Evolutionary conservation across 2,329 filamentous ascomycete genomes (phyloP).

Genomic region (Daldinia eschscholtzii): DNA sequence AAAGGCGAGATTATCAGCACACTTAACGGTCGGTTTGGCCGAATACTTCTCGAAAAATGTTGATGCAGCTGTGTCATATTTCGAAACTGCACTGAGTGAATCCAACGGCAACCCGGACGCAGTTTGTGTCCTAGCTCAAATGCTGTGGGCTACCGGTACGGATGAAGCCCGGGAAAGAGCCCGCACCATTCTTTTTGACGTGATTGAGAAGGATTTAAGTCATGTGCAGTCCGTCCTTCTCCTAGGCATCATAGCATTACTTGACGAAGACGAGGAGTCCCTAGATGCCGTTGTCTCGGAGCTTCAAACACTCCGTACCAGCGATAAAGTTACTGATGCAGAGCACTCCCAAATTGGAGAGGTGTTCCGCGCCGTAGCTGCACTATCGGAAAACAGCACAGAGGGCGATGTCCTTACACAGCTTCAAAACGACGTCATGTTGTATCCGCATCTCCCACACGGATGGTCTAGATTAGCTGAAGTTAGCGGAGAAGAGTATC

Average conservation of each 20-base stretch:
- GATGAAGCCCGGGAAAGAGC: conserved; percentile 81
- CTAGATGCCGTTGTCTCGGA: conserved; percentile 85
- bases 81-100: conserved; percentile 83
- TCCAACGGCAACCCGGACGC: conserved; percentile 83
- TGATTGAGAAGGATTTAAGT: conserved; percentile 78
- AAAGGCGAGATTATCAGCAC: conserved; percentile 83
- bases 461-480: conserved; percentile 84
- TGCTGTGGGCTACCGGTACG: conserved; percentile 90
- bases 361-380: conserved; percentile 80
- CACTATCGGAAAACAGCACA: conserved; percentile 63
- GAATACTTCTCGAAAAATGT: conserved; percentile 78
- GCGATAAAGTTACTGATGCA: conserved; percentile 69
- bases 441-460: conserved; percentile 81
- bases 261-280: conserved; percentile 83
- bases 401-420: conserved; percentile 70
- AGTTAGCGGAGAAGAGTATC: conserved; percentile 64
- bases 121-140: conserved; percentile 87
- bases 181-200: conserved; percentile 81
- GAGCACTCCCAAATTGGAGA: conserved; percentile 79
- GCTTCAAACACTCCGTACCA: conserved; percentile 78
- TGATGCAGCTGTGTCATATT: conserved; percentile 79
- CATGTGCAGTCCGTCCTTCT: conserved; percentile 86
- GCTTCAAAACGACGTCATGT: conserved; percentile 81
- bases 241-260: conserved; percentile 83
- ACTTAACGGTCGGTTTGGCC: conserved; percentile 87